Evolutionary conservation across 2,329 filamentous ascomycete genomes (phyloP).

Genomic region (Fragosphaeria purpurea): DNA sequence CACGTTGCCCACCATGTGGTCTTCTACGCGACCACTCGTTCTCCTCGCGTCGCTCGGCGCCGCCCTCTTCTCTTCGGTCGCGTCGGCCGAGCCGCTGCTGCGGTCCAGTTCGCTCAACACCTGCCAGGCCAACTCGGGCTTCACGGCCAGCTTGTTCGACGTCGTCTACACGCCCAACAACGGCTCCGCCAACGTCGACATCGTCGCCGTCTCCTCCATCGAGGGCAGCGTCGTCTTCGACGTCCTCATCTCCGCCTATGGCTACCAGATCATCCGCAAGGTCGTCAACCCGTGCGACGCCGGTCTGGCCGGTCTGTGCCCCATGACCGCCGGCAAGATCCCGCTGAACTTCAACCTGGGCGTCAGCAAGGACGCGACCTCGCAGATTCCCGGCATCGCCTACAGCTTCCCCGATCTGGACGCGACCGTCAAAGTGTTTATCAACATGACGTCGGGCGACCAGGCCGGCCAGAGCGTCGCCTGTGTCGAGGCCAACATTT

Average conservation of each 20-base stretch:
- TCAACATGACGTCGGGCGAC: slow-evolving; percentile 50
- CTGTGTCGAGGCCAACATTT: slow-evolving; percentile 70
- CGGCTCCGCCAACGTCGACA: slow-evolving; percentile 52
- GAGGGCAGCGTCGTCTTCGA: slow-evolving; percentile 64
- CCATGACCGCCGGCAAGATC: slow-evolving; percentile 62
- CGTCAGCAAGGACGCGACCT: slow-evolving; percentile 44
- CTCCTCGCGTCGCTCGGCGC: slow-evolving; percentile 31
- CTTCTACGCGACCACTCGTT: slow-evolving; percentile 29
- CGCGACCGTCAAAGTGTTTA: slow-evolving; percentile 62
- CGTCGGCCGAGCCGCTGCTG: slow-evolving; percentile 29
- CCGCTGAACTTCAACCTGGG: slow-evolving; percentile 46
- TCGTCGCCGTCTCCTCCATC: slow-evolving; percentile 65
- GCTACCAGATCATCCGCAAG: slow-evolving; percentile 52
- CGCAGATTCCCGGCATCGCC: slow-evolving; percentile 62
- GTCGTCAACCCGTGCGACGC: slow-evolving; percentile 59
- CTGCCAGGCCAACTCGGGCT: slow-evolving; percentile 66
- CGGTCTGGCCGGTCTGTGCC: slow-evolving; percentile 60
- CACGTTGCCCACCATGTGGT: slow-evolving; percentile 14
- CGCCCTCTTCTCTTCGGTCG: slow-evolving; percentile 14
- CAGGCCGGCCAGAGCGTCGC: slow-evolving; percentile 49
- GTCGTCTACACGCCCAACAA: slow-evolving; percentile 61
- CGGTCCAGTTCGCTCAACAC: slow-evolving; percentile 55
- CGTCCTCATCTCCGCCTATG: slow-evolving; percentile 62
- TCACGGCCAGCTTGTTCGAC: slow-evolving; percentile 72
- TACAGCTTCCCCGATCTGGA: slow-evolving; percentile 79